Conservation (phyloP, 2,329 filamentous ascomycete species). For the Phialocephala subalpina region DNA sequence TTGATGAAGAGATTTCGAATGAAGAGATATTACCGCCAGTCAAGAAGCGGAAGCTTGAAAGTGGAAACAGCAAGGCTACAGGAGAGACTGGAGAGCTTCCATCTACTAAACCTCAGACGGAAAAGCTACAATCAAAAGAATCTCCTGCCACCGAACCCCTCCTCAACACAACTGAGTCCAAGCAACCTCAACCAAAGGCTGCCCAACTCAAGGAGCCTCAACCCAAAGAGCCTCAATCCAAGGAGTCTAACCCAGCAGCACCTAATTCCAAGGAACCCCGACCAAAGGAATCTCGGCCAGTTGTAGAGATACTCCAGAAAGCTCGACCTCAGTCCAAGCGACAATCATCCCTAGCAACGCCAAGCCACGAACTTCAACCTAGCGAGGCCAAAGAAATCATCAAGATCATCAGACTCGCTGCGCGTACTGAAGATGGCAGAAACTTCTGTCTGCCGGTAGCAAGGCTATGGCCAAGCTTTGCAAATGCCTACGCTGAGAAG, state of each 20-base stretch:
- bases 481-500: slow-evolving; percentile 73
- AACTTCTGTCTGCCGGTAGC: slow-evolving; percentile 83
- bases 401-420: slow-evolving; percentile 75
- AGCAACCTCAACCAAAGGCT: no score
- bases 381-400: slow-evolving; percentile 69
- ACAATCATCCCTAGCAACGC: no score
- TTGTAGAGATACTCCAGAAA: no score
- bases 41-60: not conserved
- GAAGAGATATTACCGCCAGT: not conserved
- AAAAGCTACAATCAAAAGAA: no score
- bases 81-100: not conserved
- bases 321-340: no score
- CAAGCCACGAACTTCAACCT: slow-evolving; percentile 27
- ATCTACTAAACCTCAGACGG: no score
- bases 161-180: no score
- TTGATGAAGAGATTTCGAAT: not conserved
- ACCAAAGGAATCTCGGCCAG: no score
- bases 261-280: no score
- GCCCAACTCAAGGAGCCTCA: not conserved
- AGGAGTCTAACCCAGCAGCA: no score
- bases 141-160: no score
- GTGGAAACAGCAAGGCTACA: not conserved
- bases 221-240: not conserved
- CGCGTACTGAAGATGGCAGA: slow-evolving; percentile 81
- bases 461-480: slow-evolving; percentile 76